Conservation (phyloP, 148 eudicot genomes). For the Chenopodium album region DNA sequence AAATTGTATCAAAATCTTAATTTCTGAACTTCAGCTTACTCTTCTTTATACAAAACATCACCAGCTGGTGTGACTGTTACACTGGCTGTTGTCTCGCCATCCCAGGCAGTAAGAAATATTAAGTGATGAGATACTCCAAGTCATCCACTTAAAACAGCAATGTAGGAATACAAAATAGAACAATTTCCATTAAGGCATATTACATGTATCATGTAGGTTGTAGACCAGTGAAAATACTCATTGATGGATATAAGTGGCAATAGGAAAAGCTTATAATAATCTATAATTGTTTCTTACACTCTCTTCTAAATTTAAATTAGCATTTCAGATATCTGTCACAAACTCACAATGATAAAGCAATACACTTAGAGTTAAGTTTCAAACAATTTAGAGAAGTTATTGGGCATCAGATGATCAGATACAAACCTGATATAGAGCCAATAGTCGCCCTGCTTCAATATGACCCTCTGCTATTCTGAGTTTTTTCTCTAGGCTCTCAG, state of each 20-base stretch:
- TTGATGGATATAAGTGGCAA: background rate
- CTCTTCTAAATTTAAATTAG: background rate
- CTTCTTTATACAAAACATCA: background rate
- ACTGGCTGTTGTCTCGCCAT: background rate
- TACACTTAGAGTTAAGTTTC: background rate
- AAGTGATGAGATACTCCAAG: background rate
- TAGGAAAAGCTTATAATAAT: slow-evolving; percentile 19
- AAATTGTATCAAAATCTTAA: background rate
- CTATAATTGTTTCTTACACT: background rate
- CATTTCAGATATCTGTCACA: background rate
- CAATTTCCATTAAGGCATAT: background rate
- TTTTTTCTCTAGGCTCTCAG: slow-evolving; percentile 52
- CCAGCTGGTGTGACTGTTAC: background rate
- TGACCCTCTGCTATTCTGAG: slow-evolving; percentile 84
- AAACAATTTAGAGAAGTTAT: background rate
- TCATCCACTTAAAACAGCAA: background rate
- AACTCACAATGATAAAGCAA: background rate
- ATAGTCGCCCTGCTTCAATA: slow-evolving; percentile 95
- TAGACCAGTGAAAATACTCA: background rate
- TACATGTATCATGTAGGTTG: background rate
- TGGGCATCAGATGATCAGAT: slow-evolving; percentile 12
- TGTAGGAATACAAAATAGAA: background rate
- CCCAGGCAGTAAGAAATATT: background rate
- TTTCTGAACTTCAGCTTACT: background rate
- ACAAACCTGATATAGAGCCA: slow-evolving; percentile 85